Evolutionary conservation across 176 grass and related monocot species (phyloP), one percentile per base, ranked within the genome.

Genomic region (Phoenix roebelenii): DNA sequence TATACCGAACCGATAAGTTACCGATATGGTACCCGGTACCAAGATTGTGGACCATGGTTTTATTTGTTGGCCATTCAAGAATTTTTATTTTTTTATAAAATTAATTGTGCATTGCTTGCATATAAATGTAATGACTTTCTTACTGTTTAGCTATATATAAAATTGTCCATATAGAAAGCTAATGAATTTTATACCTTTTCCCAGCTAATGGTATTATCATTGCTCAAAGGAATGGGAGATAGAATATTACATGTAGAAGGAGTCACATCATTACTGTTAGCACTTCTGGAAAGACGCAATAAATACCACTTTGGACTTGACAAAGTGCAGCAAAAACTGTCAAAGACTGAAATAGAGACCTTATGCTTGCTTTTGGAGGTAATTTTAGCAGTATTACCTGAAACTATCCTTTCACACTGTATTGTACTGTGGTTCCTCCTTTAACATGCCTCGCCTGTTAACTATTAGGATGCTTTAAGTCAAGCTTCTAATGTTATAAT

Each of bases 341-440:
- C 69, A 17, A 77, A 54, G 25, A 59, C 76, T 80, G 87, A 97
- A 85, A 61, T 82, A n/a, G 64, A 82, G 24, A 75, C 76, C 22
- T 68, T 97, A 53, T 91, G 92, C 65, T 80, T 91, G 77, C 83
- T 97, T 75, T 85, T 97, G 75, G 76, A 97, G 92, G 92, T 97
- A 85, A 39, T 44, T 44, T 9, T 44, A 12, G 9, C 12, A 44
- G 35, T 44, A 44, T 44, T 12, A 44, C 35, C 9, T 44, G 29
- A 44, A 44, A 44, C 35, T 44, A 44, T 14, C 10, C 9, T 2
- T 73, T 63, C 5, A n/a, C 5, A 57, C n/a, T 24, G 16, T 64
- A 60, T 63, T 73, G 17, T 23, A 35, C 35, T 14, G 35, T 44
- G 35, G 7, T 6, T 44, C 9, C 12, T 44, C 35, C 35, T 44